phyloP scores from a whole-genome alignment of 2,329 filamentous ascomycete genomes.

The Diplodia intermedia region DNA sequence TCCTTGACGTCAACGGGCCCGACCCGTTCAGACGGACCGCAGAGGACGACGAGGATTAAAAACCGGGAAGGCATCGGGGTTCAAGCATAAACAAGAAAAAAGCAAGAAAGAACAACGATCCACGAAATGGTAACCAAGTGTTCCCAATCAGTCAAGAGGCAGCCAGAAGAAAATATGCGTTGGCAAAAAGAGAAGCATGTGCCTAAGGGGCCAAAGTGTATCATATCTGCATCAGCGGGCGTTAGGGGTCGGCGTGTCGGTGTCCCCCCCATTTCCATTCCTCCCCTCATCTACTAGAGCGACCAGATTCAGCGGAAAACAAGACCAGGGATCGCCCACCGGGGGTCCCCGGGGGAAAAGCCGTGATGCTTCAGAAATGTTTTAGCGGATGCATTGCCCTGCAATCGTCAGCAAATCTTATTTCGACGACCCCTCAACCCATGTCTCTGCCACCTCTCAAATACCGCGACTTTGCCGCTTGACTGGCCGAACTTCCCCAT shows the following conservation, averaged over 20 bases:
- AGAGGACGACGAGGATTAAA: slow-evolving; percentile 21
- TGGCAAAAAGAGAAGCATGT: background rate
- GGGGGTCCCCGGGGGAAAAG: background rate
- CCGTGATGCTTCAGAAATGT: slow-evolving; percentile 5
- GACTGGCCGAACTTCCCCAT: background rate
- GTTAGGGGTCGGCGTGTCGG: background rate
- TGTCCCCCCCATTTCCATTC: slow-evolving; percentile 9
- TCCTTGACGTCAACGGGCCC: slow-evolving; percentile 69
- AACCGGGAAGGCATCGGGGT: background rate
- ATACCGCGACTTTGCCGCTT: background rate
- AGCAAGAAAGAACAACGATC: background rate
- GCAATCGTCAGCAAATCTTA: slow-evolving; percentile 17
- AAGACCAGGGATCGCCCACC: background rate
- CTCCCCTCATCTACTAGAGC: slow-evolving; percentile 13
- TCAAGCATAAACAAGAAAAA: background rate
- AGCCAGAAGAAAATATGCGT: background rate
- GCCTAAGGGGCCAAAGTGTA: slow-evolving; percentile 10
- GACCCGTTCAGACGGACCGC: slow-evolving; percentile 68
- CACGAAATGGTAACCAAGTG: slow-evolving; percentile 4
- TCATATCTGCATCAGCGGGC: slow-evolving; percentile 30
- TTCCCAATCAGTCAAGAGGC: background rate
- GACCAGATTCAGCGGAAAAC: background rate
- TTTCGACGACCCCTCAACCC: slow-evolving; percentile 9
- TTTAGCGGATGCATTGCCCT: slow-evolving; percentile 8
- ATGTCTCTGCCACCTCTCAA: background rate